Conservation (phyloP, 2,329 filamentous ascomycete genomes). For the Botrytis pseudocinerea region DNA sequence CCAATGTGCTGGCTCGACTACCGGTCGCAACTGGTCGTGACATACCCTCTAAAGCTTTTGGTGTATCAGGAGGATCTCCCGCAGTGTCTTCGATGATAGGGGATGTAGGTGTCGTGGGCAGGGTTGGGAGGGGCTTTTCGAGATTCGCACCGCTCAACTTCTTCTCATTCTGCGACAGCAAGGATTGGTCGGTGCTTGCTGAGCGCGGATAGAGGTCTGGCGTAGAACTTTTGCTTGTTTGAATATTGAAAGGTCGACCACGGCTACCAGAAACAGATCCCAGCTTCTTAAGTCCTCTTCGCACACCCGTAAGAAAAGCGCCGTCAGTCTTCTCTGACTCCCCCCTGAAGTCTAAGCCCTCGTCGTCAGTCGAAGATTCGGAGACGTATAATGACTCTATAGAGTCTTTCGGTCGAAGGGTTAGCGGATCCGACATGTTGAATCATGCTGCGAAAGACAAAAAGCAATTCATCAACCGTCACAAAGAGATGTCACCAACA, state of each 20-base stretch:
- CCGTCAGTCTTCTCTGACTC: slow-evolving; percentile 27
- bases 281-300: slow-evolving; percentile 38
- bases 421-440: slow-evolving; percentile 40
- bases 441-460: slow-evolving; percentile 34
- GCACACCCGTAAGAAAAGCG: slow-evolving; percentile 39
- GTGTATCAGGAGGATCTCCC: slow-evolving; percentile 35
- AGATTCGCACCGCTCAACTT: slow-evolving; percentile 34
- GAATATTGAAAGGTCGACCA: slow-evolving; percentile 32
- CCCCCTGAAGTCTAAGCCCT: slow-evolving; percentile 17
- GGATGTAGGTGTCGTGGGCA: slow-evolving; percentile 36
- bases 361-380: slow-evolving; percentile 34
- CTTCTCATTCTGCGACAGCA: slow-evolving; percentile 25
- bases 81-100: slow-evolving; percentile 23
- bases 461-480: slow-evolving; percentile 19
- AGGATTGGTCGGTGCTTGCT: slow-evolving; percentile 24
- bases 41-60: slow-evolving; percentile 32
- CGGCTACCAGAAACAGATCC: slow-evolving; percentile 38
- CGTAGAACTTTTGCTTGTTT: slow-evolving; percentile 28
- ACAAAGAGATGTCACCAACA: slow-evolving; percentile 25
- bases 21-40: slow-evolving; percentile 34
- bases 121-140: slow-evolving; percentile 40
- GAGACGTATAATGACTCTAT: slow-evolving; percentile 34
- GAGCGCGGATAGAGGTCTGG: slow-evolving; percentile 27
- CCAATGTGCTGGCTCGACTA: slow-evolving; percentile 40
- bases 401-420: slow-evolving; percentile 36